Conservation (phyloP, 495 filamentous ascomycete species). For the Neurospora sp. region DNA sequence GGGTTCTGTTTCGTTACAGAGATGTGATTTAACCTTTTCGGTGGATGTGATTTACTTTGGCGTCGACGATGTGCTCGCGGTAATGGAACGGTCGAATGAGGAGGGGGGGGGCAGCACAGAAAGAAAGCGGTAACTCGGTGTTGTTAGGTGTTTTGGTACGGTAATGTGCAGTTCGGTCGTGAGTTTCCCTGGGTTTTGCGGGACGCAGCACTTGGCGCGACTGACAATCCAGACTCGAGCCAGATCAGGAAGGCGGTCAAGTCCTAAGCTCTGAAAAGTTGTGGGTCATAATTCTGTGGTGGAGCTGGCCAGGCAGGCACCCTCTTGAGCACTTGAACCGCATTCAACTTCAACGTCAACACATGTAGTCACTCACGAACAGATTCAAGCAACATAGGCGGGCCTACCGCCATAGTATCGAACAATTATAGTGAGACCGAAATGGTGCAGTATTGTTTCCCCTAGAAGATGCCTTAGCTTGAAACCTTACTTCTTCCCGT, state of each 20-base stretch:
- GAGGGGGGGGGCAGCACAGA: neutral
- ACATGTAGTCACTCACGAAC: neutral
- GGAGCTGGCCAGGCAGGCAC: neutral
- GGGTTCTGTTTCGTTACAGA: neutral
- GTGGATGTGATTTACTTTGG: neutral
- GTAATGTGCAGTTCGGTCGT: neutral
- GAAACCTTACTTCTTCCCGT: neutral
- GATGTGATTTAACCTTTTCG: neutral
- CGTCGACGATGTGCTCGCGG: neutral
- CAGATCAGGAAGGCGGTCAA: constrained; percentile 1
- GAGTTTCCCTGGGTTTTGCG: neutral
- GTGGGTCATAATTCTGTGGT: neutral
- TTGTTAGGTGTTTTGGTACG: neutral
- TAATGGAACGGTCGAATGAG: neutral
- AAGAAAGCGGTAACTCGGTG: neutral
- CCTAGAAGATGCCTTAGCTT: neutral
- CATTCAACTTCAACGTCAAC: neutral
- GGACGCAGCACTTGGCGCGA: neutral
- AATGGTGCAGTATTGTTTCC: neutral
- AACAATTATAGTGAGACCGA: neutral
- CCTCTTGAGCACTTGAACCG: neutral
- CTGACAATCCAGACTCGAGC: neutral
- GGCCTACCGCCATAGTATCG: neutral
- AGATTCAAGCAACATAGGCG: neutral
- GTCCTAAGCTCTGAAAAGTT: neutral